phyloP scores from a whole-genome alignment of 768 basidiomycete species.

The Suillus clintonianus region DNA sequence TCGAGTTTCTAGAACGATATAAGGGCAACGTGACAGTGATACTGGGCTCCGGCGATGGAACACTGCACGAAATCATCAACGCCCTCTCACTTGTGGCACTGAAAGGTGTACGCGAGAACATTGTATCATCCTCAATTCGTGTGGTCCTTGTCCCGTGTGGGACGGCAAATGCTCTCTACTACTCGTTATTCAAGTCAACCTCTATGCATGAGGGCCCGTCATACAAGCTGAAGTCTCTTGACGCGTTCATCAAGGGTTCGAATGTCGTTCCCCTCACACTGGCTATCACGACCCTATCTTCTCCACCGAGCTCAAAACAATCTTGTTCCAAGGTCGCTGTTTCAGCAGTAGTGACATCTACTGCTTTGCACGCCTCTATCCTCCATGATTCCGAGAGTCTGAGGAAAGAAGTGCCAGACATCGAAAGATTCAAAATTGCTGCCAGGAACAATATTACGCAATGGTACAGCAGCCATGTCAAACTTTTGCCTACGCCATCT shows the following conservation, averaged over 20 bases:
- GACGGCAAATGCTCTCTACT: constrained; percentile 92
- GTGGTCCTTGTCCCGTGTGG: constrained; percentile 72
- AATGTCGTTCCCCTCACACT: constrained; percentile 49
- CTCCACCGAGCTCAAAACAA: constrained; percentile 26
- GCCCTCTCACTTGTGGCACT: constrained; percentile 40
- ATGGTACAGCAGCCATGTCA: constrained; percentile 67
- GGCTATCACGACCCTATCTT: constrained; percentile 49
- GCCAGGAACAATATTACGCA: constrained; percentile 71
- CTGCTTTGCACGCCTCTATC: constrained; percentile 82
- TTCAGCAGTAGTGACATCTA: constrained; percentile 87
- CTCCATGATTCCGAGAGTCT: constrained; percentile 80
- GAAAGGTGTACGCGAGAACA: constrained; percentile 19
- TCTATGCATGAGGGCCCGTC: constrained; percentile 23
- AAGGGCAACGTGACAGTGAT: constrained; percentile 46
- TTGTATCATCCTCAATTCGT: constrained; percentile 27
- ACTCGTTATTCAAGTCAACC: constrained; percentile 66
- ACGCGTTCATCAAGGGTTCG: constrained; percentile 47
- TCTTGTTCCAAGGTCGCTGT: constrained; percentile 32
- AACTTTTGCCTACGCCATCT: constrained; percentile 50
- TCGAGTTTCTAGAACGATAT: constrained; percentile 39
- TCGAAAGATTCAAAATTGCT: constrained; percentile 88
- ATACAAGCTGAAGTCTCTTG: constrained; percentile 58
- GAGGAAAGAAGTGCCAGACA: constrained; percentile 65
- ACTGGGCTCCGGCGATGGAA: constrained; percentile 88
- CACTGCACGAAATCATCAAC: constrained; percentile 86